These are phyloP conservation scores for Dothideomycetidae sp. DNA, from an alignment of 2,329 filamentous ascomycete species.

Conservation along the genomic window DNA sequence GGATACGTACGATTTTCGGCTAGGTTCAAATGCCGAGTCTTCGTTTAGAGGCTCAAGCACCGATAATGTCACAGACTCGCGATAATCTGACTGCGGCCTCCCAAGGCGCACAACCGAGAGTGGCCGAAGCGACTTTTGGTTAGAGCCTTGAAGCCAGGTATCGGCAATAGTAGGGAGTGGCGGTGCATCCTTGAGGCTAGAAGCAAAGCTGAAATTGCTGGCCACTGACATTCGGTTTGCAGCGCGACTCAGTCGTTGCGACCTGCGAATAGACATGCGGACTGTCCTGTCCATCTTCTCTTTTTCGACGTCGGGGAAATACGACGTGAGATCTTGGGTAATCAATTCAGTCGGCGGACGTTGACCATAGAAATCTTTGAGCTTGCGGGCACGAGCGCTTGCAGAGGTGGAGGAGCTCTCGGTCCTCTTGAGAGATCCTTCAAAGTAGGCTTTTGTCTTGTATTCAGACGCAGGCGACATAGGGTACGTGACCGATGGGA, in stretches of 20 bases:
- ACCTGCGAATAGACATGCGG: conserved; percentile 79
- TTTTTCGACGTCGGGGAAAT: conserved; percentile 88
- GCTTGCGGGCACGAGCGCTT: conserved; percentile 33
- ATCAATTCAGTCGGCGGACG: conserved; percentile 94
- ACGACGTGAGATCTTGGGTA: conserved; percentile 86
- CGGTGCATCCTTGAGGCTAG: conserved; percentile 81
- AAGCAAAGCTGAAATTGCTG: conserved; percentile 85
- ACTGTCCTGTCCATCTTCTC: conserved; percentile 95
- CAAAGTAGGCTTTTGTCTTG: conserved; percentile 37
- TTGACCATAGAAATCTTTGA: conserved; percentile 78
- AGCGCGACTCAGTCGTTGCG: conserved; percentile 78
- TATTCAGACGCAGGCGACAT: conserved; percentile 65
- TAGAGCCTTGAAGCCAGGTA: conserved; percentile 61
- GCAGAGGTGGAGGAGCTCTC: conserved; percentile 12
- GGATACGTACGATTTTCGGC: conserved; percentile 92
- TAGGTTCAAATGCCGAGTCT: conserved; percentile 72
- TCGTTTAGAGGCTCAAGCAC: conserved; percentile 82
- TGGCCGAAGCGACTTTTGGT: conserved; percentile 34
- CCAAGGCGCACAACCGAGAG: conserved; percentile 47
- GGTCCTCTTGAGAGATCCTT: conserved; percentile 22
- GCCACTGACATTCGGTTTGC: conserved; percentile 87
- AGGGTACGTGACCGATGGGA: conserved; percentile 73
- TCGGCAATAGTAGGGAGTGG: conserved; percentile 93
- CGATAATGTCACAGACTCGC: conserved; percentile 80
- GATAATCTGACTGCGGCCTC: conserved; percentile 47